Evolutionary conservation across 1,284 basidiomycete genomes (phyloP), one percentile per base, ranked within the genome.

Genomic region (Trametes pubescens): DNA sequence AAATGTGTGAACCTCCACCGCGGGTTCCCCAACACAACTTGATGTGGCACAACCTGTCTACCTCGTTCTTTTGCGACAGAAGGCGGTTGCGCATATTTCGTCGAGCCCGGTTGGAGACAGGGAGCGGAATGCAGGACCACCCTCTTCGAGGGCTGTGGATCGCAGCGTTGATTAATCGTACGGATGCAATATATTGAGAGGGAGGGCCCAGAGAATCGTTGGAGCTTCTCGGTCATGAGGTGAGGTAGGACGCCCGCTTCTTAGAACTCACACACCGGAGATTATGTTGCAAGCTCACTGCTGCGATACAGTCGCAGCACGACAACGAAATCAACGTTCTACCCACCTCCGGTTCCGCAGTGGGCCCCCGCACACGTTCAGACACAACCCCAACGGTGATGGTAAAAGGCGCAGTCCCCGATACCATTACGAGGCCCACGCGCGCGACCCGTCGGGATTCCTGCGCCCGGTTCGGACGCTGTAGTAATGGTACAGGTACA

Each of bases 61-160:
- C n/a, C 58, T 87, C 29, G 29, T 32, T 32, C 29, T 32, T 32
- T 8, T 32, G 29, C 29, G 4, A 4, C 29, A 32, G 29, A 32
- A 32, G 29, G 29, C 29, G 29, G 29, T 8, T 32, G 29, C 29
- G 29, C 29, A 32, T 32, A 80, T 76, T 61, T 75, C 8, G 71
- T 10, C 29, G 43, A 40, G 40, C 16, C 40, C 40, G 40, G 16
- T 18, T 43, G 40, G 40, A 43, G 40, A 43, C 40, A 2, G 18
- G 40, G 6, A n/a, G 40, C 40, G 40, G 40, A 43, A 43, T 43
- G 40, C 40, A 18, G 40, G 40, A 16, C 14, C 8, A 7, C 16
- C 18, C 4, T 2, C 4, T 16, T 4, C 14, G 37, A 38, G 11
- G 10, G 4, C 37, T 38, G 14, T 43, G 5, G 40, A 43, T 43